phyloP scores from a whole-genome alignment of 1,139 yeast species.

The Blastobotrys apis region DNA sequence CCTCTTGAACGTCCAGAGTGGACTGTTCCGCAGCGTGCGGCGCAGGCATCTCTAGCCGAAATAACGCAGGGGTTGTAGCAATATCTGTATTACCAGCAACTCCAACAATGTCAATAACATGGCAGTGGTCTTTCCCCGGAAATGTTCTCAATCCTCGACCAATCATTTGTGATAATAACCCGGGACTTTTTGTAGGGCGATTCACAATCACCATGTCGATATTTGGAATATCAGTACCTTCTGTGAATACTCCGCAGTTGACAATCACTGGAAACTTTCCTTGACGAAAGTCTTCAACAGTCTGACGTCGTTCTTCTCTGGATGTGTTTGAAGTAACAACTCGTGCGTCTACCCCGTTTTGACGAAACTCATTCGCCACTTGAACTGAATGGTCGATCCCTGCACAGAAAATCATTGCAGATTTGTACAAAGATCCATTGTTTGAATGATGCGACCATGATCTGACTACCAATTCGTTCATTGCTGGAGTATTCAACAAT shows the following conservation, averaged over 20 bases:
- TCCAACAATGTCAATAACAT: slow-evolving; percentile 73
- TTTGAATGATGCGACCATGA: slow-evolving; percentile 51
- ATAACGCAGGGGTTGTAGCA: slow-evolving; percentile 56
- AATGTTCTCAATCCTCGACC: slow-evolving; percentile 80
- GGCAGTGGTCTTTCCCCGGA: slow-evolving; percentile 60
- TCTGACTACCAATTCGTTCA: slow-evolving; percentile 53
- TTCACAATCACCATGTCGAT: slow-evolving; percentile 77
- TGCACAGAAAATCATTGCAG: slow-evolving; percentile 76
- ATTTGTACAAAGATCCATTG: slow-evolving; percentile 40
- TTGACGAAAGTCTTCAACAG: slow-evolving; percentile 54
- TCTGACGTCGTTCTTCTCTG: slow-evolving; percentile 46
- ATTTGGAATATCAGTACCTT: slow-evolving; percentile 92
- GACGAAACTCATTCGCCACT: slow-evolving; percentile 51
- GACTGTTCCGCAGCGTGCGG: slow-evolving; percentile 15
- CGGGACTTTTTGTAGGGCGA: slow-evolving; percentile 74
- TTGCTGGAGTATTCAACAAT: slow-evolving; percentile 50
- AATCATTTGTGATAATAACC: slow-evolving; percentile 77
- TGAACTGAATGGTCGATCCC: slow-evolving; percentile 62
- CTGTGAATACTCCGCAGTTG: slow-evolving; percentile 89
- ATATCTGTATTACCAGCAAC: slow-evolving; percentile 52
- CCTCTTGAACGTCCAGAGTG: slow-evolving; percentile 5
- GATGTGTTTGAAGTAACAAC: slow-evolving; percentile 68
- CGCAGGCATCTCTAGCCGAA: slow-evolving; percentile 43
- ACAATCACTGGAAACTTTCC: slow-evolving; percentile 70
- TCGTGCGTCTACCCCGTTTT: slow-evolving; percentile 64